These are phyloP conservation scores for Westerdykella aurantiaca DNA, from an alignment of 2,329 filamentous ascomycete genomes.

Conservation along the genomic window DNA sequence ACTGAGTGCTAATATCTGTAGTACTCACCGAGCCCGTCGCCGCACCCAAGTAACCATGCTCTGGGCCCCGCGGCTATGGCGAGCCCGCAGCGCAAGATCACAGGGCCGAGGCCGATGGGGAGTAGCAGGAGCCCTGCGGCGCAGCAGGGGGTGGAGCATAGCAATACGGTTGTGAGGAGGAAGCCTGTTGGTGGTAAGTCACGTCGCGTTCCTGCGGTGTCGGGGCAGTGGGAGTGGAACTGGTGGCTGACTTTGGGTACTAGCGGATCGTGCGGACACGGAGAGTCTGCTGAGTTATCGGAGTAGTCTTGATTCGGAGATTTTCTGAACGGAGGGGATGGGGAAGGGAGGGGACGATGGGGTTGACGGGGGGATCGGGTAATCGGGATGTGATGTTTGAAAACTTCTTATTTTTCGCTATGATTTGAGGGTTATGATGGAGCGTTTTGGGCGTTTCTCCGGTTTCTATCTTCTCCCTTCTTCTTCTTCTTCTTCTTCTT, in stretches of 20 bases:
- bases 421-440: no score
- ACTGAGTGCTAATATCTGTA: conserved; percentile 12
- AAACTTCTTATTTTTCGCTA: no score
- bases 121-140: conserved; percentile 43
- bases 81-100: conserved; percentile 41
- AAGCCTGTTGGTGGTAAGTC: conserved; percentile 33
- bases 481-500: no score
- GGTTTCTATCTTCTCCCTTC: no score
- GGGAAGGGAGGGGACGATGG: not conserved
- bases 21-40: conserved; percentile 31
- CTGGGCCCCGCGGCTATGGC: conserved; percentile 20
- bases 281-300: conserved; percentile 30
- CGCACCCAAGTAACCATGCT: conserved; percentile 23
- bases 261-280: conserved; percentile 16
- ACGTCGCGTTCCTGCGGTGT: not conserved
- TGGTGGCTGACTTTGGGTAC: not conserved
- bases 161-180: conserved; percentile 32
- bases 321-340: conserved; percentile 21
- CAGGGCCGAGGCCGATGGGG: conserved; percentile 46
- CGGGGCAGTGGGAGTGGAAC: not conserved
- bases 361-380: not conserved
- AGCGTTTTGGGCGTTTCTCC: no score
- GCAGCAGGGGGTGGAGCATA: conserved; percentile 24
- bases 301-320: conserved; percentile 34
- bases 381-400: no score